Base-by-base conservation (phyloP, 2,329 filamentous ascomycete genomes). In the Pseudopyricularia cyperi region DNA sequence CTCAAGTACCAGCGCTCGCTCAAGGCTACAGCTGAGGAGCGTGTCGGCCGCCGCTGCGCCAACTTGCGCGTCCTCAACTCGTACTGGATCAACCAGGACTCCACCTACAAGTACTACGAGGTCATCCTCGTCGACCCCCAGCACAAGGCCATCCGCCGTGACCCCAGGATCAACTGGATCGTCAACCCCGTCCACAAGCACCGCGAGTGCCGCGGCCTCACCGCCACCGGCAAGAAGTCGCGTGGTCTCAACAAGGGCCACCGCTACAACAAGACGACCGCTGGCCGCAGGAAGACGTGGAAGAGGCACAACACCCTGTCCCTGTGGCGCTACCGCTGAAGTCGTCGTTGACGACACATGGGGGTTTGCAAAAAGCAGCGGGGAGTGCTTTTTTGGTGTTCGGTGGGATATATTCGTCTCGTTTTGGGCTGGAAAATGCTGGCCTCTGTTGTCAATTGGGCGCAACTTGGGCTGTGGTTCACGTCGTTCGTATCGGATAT, bases 31-130 rank as follows among this genome's bases (percentile, higher is more conserved):
- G 94, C 94, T 66, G 94, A 98, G 82, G 93, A 98, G 86, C 93
- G 93, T 87, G 91, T 98, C 71, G 93, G 94, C 69, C 90, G 90
- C 75, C 90, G 91, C 73, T 96, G 90, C 80, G 89, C 90, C 77
- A 98, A 98, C 80, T 77, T 98, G 74, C 89, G 93, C 71, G 93
- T 98, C 70, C 87, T 98, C 69, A 98, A 98, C 87, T 97, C 91
- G 60, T 98, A 98, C 90, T 98, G 94, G 94, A 89, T 98, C 82
- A 98, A 98, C 87, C 89, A 97, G 83, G 93, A 98, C 81, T 96
- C 90, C 57, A 98, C 93, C 76, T 98, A 97, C 88, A 98, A 98
- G 83, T 98, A 98, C 87, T 98, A 83, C 81, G 93, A 98, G 79
- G 85, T 51, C 75, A 97, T 98, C 80, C 88, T 96, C 69, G 91